These are phyloP conservation scores for Alternaria sp. DNA, from an alignment of 2,329 filamentous ascomycete species.

Conservation along the genomic window DNA sequence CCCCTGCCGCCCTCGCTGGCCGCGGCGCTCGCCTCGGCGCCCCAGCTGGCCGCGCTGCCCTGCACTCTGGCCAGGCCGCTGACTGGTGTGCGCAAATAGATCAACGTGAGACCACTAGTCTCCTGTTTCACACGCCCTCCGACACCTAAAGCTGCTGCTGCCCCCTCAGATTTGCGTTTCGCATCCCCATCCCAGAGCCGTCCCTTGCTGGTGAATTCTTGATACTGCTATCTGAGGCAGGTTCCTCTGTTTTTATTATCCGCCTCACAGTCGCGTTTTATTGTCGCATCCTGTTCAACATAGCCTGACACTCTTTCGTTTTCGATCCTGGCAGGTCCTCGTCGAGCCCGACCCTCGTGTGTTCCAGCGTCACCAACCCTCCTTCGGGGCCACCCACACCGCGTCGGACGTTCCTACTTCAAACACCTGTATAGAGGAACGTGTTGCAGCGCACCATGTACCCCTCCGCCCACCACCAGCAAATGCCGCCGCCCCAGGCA, in stretches of 20 bases:
- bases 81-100: conserved; percentile 47
- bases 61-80: conserved; percentile 37
- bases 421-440: conserved; percentile 44
- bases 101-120: conserved; percentile 49
- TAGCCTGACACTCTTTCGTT: conserved; percentile 50
- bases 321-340: conserved; percentile 52
- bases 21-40: conserved; percentile 24
- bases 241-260: conserved; percentile 35
- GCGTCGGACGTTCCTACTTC: conserved; percentile 42
- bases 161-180: conserved; percentile 52
- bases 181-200: conserved; percentile 45
- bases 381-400: conserved; percentile 20
- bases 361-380: conserved; percentile 29
- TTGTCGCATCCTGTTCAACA: conserved; percentile 43
- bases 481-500: conserved; percentile 85
- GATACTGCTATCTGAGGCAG: conserved; percentile 51
- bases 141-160: conserved; percentile 53
- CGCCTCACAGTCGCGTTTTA: conserved; percentile 43
- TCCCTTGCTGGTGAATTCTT: conserved; percentile 47
- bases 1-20: conserved; percentile 18
- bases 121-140: conserved; percentile 53
- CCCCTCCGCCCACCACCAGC: conserved; percentile 67
- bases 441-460: conserved; percentile 58
- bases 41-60: conserved; percentile 36
- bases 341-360: conserved; percentile 45